Percentiles rank a stretch among this genome's conserved stretches.
Conservation (phyloP, 73 alveolate species). For the Uronychia setigera region DNA sequence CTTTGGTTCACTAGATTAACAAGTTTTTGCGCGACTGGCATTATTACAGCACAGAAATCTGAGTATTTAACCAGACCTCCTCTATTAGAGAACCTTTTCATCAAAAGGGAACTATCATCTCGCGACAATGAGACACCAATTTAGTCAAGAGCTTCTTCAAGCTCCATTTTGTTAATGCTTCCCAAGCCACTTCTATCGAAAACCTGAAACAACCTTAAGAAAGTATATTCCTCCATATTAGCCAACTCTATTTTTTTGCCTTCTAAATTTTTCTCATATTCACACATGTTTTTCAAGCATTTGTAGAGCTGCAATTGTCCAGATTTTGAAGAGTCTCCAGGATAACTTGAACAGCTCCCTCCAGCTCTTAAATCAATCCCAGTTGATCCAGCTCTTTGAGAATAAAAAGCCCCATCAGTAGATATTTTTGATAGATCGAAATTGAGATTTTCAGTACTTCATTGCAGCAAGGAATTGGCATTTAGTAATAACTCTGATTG, state of each 20-base stretch:
- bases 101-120: neutral
- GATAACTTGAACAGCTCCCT: no score
- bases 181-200: neutral
- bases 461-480: no score
- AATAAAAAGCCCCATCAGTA: no score
- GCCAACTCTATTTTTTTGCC: neutral
- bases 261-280: neutral
- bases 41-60: neutral
- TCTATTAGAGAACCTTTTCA: neutral
- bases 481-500: no score
- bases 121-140: neutral
- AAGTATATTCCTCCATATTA: neutral
- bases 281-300: neutral
- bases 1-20: neutral
- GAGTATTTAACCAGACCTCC: neutral
- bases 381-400: no score
- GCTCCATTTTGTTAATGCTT: neutral
- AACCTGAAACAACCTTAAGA: neutral
- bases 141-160: neutral
- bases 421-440: no score
- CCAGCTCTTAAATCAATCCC: no score
- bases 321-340: neutral
- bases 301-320: neutral
- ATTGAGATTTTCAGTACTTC: no score
- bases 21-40: neutral